phyloP scores from a whole-genome alignment of 2,329 filamentous ascomycete species.

The Neospermospora avenae region DNA sequence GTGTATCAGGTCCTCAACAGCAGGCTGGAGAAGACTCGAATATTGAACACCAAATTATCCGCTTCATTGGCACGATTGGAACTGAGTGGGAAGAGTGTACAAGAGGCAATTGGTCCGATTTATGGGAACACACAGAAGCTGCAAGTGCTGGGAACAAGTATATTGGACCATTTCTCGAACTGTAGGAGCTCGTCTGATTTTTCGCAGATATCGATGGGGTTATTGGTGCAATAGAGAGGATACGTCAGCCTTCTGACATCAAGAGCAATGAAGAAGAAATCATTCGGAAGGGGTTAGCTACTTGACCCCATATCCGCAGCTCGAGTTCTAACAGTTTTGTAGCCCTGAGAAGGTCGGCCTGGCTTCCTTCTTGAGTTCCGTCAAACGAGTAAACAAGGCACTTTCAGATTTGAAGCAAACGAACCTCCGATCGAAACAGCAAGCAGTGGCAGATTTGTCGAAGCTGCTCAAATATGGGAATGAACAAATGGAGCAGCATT shows the following conservation, averaged over 20 bases:
- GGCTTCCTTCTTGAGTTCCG: constrained; percentile 79
- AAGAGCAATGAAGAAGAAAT: constrained; percentile 90
- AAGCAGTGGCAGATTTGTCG: constrained; percentile 77
- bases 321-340: constrained; percentile 24
- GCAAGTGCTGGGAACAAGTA: constrained; percentile 81
- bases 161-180: constrained; percentile 28
- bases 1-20: constrained; percentile 55
- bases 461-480: constrained; percentile 76
- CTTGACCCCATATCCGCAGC: neutral
- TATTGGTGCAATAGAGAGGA: constrained; percentile 79
- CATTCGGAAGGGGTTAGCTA: constrained; percentile 70
- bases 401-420: constrained; percentile 79
- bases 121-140: constrained; percentile 88
- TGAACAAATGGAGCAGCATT: constrained; percentile 78
- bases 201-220: constrained; percentile 76
- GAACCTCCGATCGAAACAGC: constrained; percentile 89
- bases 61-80: constrained; percentile 81
- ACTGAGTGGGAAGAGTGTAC: constrained; percentile 82
- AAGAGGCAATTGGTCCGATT: constrained; percentile 87
- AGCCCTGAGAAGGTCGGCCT: constrained; percentile 80
- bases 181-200: constrained; percentile 16
- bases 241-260: constrained; percentile 88
- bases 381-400: constrained; percentile 86
- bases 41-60: constrained; percentile 93
- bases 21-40: constrained; percentile 83